Percentiles rank a stretch among this genome's conserved stretches.
Conservation (phyloP, 257 asterid species). For the Leptodermis oblonga region DNA sequence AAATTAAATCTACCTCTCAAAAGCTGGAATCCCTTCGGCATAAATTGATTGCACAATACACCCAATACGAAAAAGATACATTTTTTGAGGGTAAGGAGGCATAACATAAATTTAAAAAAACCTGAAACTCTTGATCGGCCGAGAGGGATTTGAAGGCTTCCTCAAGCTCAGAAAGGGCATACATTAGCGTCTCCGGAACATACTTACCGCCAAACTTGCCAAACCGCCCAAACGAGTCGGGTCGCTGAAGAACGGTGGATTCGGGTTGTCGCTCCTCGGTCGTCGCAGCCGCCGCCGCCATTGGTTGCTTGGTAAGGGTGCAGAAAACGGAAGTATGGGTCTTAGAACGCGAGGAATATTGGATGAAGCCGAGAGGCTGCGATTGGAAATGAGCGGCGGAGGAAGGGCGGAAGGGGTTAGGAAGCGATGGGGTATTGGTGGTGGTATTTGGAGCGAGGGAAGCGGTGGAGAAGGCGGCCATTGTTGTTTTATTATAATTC, state of each 20-base stretch:
- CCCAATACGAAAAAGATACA: not conserved
- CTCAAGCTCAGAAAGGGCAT: constrained; percentile 88
- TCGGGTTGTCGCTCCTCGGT: constrained; percentile 23
- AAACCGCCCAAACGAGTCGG: constrained; percentile 85
- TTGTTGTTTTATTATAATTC: not conserved
- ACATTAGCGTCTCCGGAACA: constrained; percentile 88
- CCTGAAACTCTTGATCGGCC: constrained; percentile 69
- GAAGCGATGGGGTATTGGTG: constrained; percentile 24
- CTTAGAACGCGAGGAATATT: constrained; percentile 18
- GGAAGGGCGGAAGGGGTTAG: constrained; percentile 38
- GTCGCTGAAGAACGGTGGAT: constrained; percentile 39
- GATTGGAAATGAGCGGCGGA: constrained; percentile 24
- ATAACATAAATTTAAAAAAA: constrained; percentile 10
- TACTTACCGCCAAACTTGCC: constrained; percentile 86
- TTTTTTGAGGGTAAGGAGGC: too few relatives aligned
- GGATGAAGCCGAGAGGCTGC: constrained; percentile 26
- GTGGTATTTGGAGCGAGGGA: constrained; percentile 13
- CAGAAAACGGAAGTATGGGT: constrained; percentile 23
- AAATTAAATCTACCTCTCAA: not conserved
- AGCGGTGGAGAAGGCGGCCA: constrained; percentile 28
- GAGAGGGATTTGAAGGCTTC: constrained; percentile 63
- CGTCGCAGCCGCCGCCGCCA: constrained; percentile 42
- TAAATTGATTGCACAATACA: not conserved
- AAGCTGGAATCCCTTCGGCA: not conserved
- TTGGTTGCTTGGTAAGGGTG: constrained; percentile 26